These are phyloP conservation scores for Triglochin maritima DNA, from an alignment of 106 monocot genomes.

Conservation along the genomic window DNA sequence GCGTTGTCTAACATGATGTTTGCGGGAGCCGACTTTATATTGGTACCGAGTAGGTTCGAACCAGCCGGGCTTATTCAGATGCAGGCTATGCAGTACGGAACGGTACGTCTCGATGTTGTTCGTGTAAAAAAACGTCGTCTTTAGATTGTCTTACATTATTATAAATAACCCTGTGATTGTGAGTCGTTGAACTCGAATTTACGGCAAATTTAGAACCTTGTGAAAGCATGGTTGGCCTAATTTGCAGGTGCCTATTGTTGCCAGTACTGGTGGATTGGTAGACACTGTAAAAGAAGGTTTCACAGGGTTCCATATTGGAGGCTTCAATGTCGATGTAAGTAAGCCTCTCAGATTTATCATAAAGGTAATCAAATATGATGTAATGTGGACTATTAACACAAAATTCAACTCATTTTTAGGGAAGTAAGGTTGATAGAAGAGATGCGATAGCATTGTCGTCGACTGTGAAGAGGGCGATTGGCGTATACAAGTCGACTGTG, in stretches of 20 bases:
- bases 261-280: constrained; percentile 73
- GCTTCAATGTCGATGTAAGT: constrained; percentile 59
- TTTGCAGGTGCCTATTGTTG: constrained; percentile 41
- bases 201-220: no score
- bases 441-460: constrained; percentile 38
- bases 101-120: constrained; percentile 23
- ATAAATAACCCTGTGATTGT: no score
- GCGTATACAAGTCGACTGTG: constrained; percentile 36
- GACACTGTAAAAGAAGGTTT: constrained; percentile 72
- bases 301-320: constrained; percentile 88
- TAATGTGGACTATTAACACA: background rate
- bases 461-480: constrained; percentile 43
- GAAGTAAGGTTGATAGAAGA: constrained; percentile 36
- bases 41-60: constrained; percentile 77
- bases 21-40: constrained; percentile 61
- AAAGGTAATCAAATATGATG: background rate
- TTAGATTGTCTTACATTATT: constrained; percentile 5
- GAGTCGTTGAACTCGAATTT: no score
- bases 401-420: constrained; percentile 20
- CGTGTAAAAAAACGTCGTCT: background rate
- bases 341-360: background rate
- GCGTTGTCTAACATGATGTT: constrained; percentile 63
- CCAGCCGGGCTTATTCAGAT: constrained; percentile 84
- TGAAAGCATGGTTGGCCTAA: no score
- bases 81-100: constrained; percentile 79